Evolutionary conservation across 2,329 filamentous ascomycete genomes (phyloP).

Genomic region (Ascosphaera pollenicola): DNA sequence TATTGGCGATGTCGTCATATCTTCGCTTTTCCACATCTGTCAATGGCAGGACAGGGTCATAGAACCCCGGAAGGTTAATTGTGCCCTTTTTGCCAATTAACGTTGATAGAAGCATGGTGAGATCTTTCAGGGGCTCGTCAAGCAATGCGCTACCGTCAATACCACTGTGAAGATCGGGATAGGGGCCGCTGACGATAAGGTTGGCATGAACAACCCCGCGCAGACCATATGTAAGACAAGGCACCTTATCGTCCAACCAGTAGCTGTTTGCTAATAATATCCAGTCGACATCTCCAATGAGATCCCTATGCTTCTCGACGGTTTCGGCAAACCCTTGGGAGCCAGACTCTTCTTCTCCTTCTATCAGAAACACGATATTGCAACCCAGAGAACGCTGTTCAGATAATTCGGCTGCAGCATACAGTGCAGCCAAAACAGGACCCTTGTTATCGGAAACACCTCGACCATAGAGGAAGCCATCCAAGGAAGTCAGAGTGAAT

Average conservation of each 20-base stretch:
- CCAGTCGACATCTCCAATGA: slow-evolving; percentile 83
- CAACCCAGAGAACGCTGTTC: slow-evolving; percentile 75
- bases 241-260: slow-evolving; percentile 91
- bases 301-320: slow-evolving; percentile 53
- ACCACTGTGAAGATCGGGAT: slow-evolving; percentile 81
- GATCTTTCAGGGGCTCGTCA: slow-evolving; percentile 72
- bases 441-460: slow-evolving; percentile 98
- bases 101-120: slow-evolving; percentile 61
- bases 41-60: slow-evolving; percentile 59
- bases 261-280: slow-evolving; percentile 94
- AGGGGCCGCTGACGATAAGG: slow-evolving; percentile 62
- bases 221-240: slow-evolving; percentile 84
- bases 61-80: slow-evolving; percentile 72
- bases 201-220: slow-evolving; percentile 88
- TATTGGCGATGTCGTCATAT: slow-evolving; percentile 64
- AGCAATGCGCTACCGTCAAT: slow-evolving; percentile 86
- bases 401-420: slow-evolving; percentile 94
- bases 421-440: slow-evolving; percentile 79
- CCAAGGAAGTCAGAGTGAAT: slow-evolving; percentile 69
- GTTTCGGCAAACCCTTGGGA: slow-evolving; percentile 77
- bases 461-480: slow-evolving; percentile 84
- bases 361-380: slow-evolving; percentile 83
- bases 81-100: slow-evolving; percentile 63
- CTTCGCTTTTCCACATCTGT: slow-evolving; percentile 54
- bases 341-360: slow-evolving; percentile 90